phyloP scores from a whole-genome alignment of 2,329 filamentous ascomycete species.

The Hymenotorrendiella dingleyae region DNA sequence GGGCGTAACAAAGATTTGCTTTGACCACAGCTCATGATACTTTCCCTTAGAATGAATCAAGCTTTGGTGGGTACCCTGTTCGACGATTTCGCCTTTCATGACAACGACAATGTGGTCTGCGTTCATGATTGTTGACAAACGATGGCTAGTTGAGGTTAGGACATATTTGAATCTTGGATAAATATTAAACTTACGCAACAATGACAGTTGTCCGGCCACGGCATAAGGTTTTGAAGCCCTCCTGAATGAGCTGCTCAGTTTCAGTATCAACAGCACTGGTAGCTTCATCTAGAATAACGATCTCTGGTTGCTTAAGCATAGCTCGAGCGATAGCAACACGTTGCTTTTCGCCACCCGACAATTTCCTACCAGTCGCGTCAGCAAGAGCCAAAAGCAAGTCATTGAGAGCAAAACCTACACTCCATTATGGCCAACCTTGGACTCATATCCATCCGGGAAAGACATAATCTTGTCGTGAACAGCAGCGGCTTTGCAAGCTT shows the following conservation, averaged over 20 bases:
- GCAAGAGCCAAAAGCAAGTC: slow-evolving; percentile 22
- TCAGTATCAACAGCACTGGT: slow-evolving; percentile 92
- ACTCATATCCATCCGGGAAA: slow-evolving; percentile 47
- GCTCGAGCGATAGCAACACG: slow-evolving; percentile 83
- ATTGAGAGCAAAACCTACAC: slow-evolving; percentile 41
- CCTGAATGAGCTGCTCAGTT: slow-evolving; percentile 88
- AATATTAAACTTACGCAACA: slow-evolving; percentile 29
- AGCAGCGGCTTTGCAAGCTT: slow-evolving; percentile 51
- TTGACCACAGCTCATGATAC: slow-evolving; percentile 47
- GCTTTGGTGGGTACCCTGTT: slow-evolving; percentile 45
- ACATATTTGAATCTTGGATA: too few relatives aligned
- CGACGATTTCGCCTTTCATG: slow-evolving; percentile 43
- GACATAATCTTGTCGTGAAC: slow-evolving; percentile 52
- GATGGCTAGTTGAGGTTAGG: slow-evolving; percentile 32
- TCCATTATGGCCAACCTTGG: slow-evolving; percentile 36
- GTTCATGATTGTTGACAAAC: slow-evolving; percentile 48
- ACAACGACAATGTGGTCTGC: slow-evolving; percentile 50
- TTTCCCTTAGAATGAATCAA: slow-evolving; percentile 42
- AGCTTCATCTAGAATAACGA: slow-evolving; percentile 89
- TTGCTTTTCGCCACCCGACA: slow-evolving; percentile 84
- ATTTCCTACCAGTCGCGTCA: slow-evolving; percentile 65
- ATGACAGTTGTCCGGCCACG: slow-evolving; percentile 43
- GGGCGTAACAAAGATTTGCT: slow-evolving; percentile 35
- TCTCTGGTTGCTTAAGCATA: slow-evolving; percentile 86
- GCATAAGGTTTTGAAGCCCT: slow-evolving; percentile 40